Base-by-base conservation (phyloP, 2,329 filamentous ascomycete genomes). In the Cladosporium colombiae region DNA sequence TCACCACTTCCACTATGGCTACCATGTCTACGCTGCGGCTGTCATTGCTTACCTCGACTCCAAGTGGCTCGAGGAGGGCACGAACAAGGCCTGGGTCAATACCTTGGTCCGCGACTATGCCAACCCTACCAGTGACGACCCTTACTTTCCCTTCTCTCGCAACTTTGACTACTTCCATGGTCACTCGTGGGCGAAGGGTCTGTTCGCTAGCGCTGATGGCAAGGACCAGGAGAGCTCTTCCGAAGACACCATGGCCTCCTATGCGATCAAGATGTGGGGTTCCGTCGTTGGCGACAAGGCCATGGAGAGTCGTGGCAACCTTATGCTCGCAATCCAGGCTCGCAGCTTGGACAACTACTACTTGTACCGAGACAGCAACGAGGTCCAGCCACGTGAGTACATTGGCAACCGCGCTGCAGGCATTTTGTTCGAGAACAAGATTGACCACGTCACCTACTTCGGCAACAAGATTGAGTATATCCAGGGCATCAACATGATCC, bases 231-330 rank as follows among this genome's bases (percentile, higher is more conserved):
- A 98, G 77, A 95, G 91, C 33, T 92, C 90, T 55, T 94, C 91
- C 0, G 94, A 98, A 79, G 95, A 98, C 77, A 88, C 88, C 69
- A 93, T 97, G 87, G 89, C 91, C 67, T 87, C 88, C 7, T 97
- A 95, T 77, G 92, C 90, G 0, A 79, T 97, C 74, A 96, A 97
- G 82, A 92, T 98, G 89, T 98, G 95, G 95, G 95, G 93, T 5
- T 84, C 84, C 37, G 89, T 90, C 3, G 88, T 84, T 68, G 88
- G 89, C n/a, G 89, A 98, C 78, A 78, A 78, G 5, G 88, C 89
- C 70, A 89, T 97, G 85, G 92, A 94, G 77, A 89, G 90, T 57
- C 85, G 92, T 74, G 75, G 91, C 21, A 94, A 93, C 71, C 81
- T 99, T 64, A 93, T 96, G 86, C 85, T 98, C 25, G 86, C 91